Percentiles rank a stretch among this genome's conserved stretches.
These are phyloP conservation scores for Chalciporus sphaerocephalus DNA, from an alignment of 768 basidiomycete genomes.

Conservation along the genomic window DNA sequence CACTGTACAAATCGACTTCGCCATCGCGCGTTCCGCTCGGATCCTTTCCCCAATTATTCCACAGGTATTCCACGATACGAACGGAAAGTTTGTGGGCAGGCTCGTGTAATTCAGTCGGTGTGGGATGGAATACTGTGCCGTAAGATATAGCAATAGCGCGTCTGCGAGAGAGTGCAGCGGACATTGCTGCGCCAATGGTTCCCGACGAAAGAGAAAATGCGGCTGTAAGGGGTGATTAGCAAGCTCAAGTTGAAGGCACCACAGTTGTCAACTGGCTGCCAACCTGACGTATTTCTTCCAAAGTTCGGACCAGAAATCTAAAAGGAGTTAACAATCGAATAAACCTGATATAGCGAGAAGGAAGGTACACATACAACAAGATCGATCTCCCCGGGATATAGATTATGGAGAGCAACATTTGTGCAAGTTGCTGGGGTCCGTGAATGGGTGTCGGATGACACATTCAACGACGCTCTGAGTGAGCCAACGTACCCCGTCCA, in stretches of 20 bases:
- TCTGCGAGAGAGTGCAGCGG: slow-evolving; percentile 62
- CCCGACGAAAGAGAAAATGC: slow-evolving; percentile 90
- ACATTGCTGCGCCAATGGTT: slow-evolving; percentile 88
- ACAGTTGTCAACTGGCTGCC: slow-evolving; percentile 45
- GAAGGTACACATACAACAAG: slow-evolving; percentile 59
- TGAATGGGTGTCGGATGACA: slow-evolving; percentile 6
- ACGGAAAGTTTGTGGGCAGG: slow-evolving; percentile 71
- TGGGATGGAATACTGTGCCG: slow-evolving; percentile 70
- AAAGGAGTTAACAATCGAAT: neutral
- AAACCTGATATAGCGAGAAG: neutral
- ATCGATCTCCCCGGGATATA: slow-evolving; percentile 82
- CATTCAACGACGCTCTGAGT: slow-evolving; percentile 19
- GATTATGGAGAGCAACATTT: slow-evolving; percentile 85
- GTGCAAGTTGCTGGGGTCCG: slow-evolving; percentile 90
- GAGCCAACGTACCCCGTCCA: slow-evolving; percentile 60
- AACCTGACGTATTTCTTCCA: slow-evolving; percentile 80
- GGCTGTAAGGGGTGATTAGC: slow-evolving; percentile 38
- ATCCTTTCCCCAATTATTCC: slow-evolving; percentile 82
- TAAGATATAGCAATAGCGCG: slow-evolving; percentile 88
- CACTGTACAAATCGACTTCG: slow-evolving; percentile 77
- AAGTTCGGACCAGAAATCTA: slow-evolving; percentile 85
- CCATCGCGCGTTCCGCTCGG: slow-evolving; percentile 49
- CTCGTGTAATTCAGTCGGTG: slow-evolving; percentile 51
- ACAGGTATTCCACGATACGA: slow-evolving; percentile 68
- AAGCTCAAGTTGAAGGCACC: neutral